Evolutionary conservation across 2,329 filamentous ascomycete species (phyloP), one percentile per base, ranked within the genome.

Genomic region (Microdochium paspali): DNA sequence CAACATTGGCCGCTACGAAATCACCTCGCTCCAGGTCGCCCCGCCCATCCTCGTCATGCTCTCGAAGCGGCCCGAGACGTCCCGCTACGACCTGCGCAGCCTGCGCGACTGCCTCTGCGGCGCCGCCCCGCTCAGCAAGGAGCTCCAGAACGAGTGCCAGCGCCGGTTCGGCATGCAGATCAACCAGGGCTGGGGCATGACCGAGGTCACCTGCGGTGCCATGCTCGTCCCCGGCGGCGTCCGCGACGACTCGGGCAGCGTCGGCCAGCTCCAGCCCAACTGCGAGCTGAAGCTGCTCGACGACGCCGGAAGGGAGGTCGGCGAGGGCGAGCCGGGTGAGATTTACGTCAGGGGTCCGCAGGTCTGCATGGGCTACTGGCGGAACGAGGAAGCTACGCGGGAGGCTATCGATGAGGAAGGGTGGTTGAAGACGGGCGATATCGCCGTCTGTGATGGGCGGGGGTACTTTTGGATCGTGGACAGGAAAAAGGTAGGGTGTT

Each of bases 131-230:
- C 55, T 73, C 4, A 65, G 64, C 0, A 56, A 60, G 9, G 64
- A 70, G 46, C 54, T 72, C 4, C 66, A 71, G 51, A 64, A 66
- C 46, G 70, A 74, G 46, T 70, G 77, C 21, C 69, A 75, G 51
- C 61, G 61, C 21, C 56, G 63, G 2, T 68, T 71, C 47, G 54
- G 59, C 3, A 51, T 70, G 21, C 61, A 64, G 39, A 63, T 74
- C 24, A 63, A 62, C 58, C 77, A 79, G 54, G 78, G 74, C 1
- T 81, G 76, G 72, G 79, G 79, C 3, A 81, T 82, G 79, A 82
- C 79, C 0, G 79, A 82, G 59, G 63, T 66, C 15, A 66, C 65
- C 2, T 68, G 64, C 46, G 66, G 62, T 6, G 71, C 65, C 1
- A 61, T 71, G 15, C 68, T 67, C 42, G 63, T 74, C 7, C 67